Percentiles rank a stretch among this genome's conserved stretches.
Evolutionary conservation across 331 rosid species (phyloP).

Genomic region (Spiraea crenata): DNA sequence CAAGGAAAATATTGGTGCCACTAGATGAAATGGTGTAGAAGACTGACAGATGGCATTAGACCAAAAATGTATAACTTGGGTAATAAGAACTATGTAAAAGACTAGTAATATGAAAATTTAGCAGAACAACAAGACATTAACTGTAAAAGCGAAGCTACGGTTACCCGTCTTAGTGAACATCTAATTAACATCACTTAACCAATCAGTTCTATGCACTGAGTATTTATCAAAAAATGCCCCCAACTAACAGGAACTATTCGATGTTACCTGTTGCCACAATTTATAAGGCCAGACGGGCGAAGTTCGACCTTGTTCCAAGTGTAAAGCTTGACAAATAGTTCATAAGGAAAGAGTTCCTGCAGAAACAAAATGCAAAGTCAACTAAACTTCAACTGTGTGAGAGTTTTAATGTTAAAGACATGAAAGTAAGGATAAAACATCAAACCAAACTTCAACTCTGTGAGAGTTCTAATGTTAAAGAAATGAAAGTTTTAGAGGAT

Average conservation of each 20-base stretch:
- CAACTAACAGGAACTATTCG: slow-evolving; percentile 7
- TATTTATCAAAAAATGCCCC: background rate
- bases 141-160: background rate
- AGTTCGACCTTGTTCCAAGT: slow-evolving; percentile 70
- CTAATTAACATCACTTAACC: slow-evolving; percentile 7
- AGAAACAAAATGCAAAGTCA: slow-evolving; percentile 14
- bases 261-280: slow-evolving; percentile 91
- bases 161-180: slow-evolving; percentile 17
- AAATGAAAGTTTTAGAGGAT: background rate
- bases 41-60: background rate
- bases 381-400: slow-evolving; percentile 19
- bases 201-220: slow-evolving; percentile 16
- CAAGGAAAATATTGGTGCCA: too few relatives aligned
- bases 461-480: slow-evolving; percentile 3
- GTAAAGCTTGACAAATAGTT: slow-evolving; percentile 76
- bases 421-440: too few relatives aligned
- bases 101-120: background rate
- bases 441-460: slow-evolving; percentile 17
- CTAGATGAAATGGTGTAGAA: background rate
- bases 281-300: slow-evolving; percentile 77
- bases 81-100: background rate
- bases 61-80: background rate
- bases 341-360: slow-evolving; percentile 74
- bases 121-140: background rate
- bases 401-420: background rate